Base-by-base conservation (phyloP, 352 stramenopile genomes). In the Globisporangium radiosum region DNA sequence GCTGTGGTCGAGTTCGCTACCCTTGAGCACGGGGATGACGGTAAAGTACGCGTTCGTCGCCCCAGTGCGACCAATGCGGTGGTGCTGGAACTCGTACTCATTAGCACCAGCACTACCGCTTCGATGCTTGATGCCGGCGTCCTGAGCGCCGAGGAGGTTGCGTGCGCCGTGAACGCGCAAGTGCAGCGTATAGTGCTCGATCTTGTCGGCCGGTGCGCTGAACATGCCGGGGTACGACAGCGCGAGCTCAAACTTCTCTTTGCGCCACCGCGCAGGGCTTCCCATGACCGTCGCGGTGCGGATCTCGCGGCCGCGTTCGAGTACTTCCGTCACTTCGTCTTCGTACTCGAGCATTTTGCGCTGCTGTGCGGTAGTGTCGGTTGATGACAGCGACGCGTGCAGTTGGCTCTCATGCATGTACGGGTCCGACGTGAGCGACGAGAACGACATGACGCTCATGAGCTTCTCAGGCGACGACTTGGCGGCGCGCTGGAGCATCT, bases 191-290 rank as follows among this genome's bases (percentile, higher is more conserved):
- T 76, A 81, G 9, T 66, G 70, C 38, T 75, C 62, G 50, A 60
- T 63, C 3, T 57, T 60, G 15, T 69, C 66, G 10, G 11, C 40
- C 40, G 40, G 7, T 13, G 40, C 11, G 19, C 66, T 81, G 44
- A 91, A 85, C 52, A 91, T 73, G 17, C 72, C 76, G 1, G 78
- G 75, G 59, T 89, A 91, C n/a, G 75, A 86, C 39, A 91, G 54
- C 52, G 68, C 73, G 1, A 89, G 52, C 6, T 72, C 63, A 45
- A 88, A 88, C 15, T 79, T 84, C 47, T 91, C 78, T 57, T 82
- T 85, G 13, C 65, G 64, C 78, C 78, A 91, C 50, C 57, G 64
- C 6, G 65, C 76, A 11, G 65, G 57, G 37, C 54, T 71, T 6
- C 72, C 73, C 17, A 62, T 48, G 14, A 60, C 60, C 0, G 66